Base-by-base conservation (phyloP, 1,139 yeast genomes). In the Kurtzmaniella quercitrusa region DNA sequence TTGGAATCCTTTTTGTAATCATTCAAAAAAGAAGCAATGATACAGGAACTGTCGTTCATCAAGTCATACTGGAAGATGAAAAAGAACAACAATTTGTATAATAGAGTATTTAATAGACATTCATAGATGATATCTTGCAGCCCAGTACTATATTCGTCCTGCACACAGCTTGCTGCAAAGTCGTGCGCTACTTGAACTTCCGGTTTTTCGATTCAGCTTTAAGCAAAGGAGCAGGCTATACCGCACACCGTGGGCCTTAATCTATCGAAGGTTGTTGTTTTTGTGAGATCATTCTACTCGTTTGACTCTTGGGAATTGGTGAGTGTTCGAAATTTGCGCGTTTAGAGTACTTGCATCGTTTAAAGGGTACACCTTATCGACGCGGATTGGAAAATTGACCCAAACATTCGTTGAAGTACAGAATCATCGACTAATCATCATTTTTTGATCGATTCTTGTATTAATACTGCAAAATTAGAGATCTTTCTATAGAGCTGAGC, bases 1-100 rank as follows among this genome's bases (percentile, higher is more conserved):
- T 56, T 36, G 56, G 73, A 3, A 32, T 63, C 1, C 48, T 60
- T 3, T 67, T 68, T 40, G 56, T 69, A n/a, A 44, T 52, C 22
- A 43, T 61, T 5, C 72, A 66, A 40, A 47, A 48, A 28, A 26
- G 26, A 12, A 39, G 49, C 34, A 52, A 49, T 39, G 44, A 41
- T 14, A 34, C 33, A 11, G 54, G 53, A 2, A 47, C 53, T 2
- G 38, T 40, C 19, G 36, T 20, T 2, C 35, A 19, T 16, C 16
- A 20, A 14, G 19, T 20, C 17, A 36, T 15, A 16, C 18, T 15
- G 17, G 22, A 20, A 15, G 28, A 11, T 11, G 36, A 28, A 32
- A 16, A 16, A 14, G 36, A 38, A 5, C 21, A 8, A 6, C 19
- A 28, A 17, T 9, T 17, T 26, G 36, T 14, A 23, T 19, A 38